These are phyloP conservation scores for Suhomyces wounanorum DNA, from an alignment of 1,139 yeast species.

Conservation along the genomic window DNA sequence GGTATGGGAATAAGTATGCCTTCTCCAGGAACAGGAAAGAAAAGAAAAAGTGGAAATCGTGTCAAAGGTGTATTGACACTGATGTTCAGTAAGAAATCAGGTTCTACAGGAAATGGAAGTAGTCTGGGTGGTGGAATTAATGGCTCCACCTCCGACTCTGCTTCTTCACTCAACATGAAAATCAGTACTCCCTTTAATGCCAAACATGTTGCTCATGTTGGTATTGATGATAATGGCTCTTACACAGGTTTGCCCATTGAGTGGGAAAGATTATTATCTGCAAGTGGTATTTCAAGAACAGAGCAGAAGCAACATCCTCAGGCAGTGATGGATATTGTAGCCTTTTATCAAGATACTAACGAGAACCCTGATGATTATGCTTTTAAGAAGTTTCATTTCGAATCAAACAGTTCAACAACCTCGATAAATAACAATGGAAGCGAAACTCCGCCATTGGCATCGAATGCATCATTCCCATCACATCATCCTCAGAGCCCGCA, in stretches of 20 bases:
- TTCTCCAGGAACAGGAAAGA: conserved; percentile 24
- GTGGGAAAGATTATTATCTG: conserved; percentile 83
- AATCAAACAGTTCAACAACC: conserved; percentile 24
- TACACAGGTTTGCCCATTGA: conserved; percentile 90
- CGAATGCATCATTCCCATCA: conserved; percentile 19
- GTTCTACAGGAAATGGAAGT: conserved; percentile 2
- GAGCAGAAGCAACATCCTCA: conserved; percentile 93
- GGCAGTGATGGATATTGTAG: conserved; percentile 91
- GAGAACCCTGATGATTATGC: conserved; percentile 68
- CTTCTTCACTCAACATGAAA: conserved; percentile 48
- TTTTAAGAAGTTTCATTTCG: conserved; percentile 67
- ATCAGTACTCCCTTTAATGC: conserved; percentile 91
- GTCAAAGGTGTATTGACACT: conserved; percentile 45
- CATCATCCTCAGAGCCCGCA: conserved; percentile 11
- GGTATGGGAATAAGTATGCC: conserved; percentile 25
- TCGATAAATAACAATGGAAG: conserved; percentile 20
- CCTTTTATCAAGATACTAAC: conserved; percentile 73
- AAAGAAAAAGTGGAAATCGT: conserved; percentile 37
- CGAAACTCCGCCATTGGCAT: conserved; percentile 17
- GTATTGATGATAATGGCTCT: conserved; percentile 83
- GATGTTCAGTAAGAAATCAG: conserved; percentile 41
- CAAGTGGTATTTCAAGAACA: conserved; percentile 79
- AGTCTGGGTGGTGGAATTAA: conserved; percentile 6
- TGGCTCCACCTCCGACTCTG: conserved; percentile 18
- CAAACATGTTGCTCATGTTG: conserved; percentile 91